Percentiles rank a stretch among this genome's conserved stretches.
phyloP scores from a whole-genome alignment of 1,139 yeast species.

The Kazachstania sp. region DNA sequence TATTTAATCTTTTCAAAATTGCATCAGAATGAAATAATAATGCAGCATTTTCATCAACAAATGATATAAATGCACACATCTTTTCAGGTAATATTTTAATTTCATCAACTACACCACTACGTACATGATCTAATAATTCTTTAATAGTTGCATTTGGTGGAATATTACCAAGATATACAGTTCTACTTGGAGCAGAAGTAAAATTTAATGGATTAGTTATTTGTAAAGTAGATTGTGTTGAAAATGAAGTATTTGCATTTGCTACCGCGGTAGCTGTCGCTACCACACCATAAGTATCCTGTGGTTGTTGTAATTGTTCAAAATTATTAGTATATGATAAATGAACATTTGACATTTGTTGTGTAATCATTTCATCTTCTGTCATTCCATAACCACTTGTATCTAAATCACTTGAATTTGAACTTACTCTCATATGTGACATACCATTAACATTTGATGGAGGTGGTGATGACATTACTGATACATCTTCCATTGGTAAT shows the following conservation, averaged over 20 bases:
- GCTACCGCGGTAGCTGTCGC: constrained; percentile 16
- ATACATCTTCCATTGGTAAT: background rate
- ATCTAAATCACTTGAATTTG: background rate
- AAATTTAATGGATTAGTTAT: constrained; percentile 27
- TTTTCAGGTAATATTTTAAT: constrained; percentile 46
- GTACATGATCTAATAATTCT: constrained; percentile 79
- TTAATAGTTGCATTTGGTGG: constrained; percentile 76
- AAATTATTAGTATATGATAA: background rate
- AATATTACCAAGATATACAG: constrained; percentile 84
- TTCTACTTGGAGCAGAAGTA: constrained; percentile 59
- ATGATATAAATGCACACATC: constrained; percentile 45
- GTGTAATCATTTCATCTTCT: constrained; percentile 2
- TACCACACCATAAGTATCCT: constrained; percentile 3
- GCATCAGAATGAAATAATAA: constrained; percentile 54
- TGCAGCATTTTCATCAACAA: constrained; percentile 47
- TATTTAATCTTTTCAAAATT: constrained; percentile 40
- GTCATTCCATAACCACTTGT: background rate
- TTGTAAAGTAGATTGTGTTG: constrained; percentile 10
- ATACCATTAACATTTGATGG: background rate
- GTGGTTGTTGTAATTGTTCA: background rate
- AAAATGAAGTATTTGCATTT: constrained; percentile 17
- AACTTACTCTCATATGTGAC: background rate
- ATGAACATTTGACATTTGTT: constrained; percentile 3
- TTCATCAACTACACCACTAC: constrained; percentile 84
- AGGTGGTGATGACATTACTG: background rate